These are phyloP conservation scores for Podospora didyma DNA, from an alignment of 495 filamentous ascomycete species.

Conservation along the genomic window DNA sequence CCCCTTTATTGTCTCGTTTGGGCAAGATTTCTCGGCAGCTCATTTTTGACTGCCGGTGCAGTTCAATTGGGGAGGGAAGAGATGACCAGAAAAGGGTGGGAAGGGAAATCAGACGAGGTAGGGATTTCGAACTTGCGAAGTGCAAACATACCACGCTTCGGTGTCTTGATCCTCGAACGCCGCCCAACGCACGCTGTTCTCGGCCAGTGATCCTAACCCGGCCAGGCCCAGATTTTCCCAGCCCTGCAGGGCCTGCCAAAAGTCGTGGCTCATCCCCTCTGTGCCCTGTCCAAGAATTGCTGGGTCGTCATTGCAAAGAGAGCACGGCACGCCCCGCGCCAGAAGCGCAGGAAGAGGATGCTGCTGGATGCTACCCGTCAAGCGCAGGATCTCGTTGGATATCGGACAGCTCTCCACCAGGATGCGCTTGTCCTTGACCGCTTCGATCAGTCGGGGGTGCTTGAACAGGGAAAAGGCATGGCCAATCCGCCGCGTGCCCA, in stretches of 20 bases:
- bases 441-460: constrained; percentile 82
- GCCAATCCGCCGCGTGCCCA: constrained; percentile 84
- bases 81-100: not conserved
- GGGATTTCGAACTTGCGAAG: constrained; percentile 2
- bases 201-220: constrained; percentile 77
- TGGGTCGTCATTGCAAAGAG: constrained; percentile 83
- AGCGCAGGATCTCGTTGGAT: constrained; percentile 67
- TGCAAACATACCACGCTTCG: constrained; percentile 54
- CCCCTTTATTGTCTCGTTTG: not conserved
- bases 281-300: constrained; percentile 73
- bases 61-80: not conserved
- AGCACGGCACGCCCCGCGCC: constrained; percentile 72
- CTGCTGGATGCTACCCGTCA: constrained; percentile 68
- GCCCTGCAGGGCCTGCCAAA: constrained; percentile 86
- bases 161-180: constrained; percentile 73
- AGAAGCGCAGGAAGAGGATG: constrained; percentile 83
- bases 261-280: constrained; percentile 79
- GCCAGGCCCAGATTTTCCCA: constrained; percentile 82
- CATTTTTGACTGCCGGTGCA: not conserved
- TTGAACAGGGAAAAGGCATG: constrained; percentile 86
- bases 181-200: constrained; percentile 90
- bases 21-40: not conserved
- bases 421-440: constrained; percentile 83
- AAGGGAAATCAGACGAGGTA: not conserved
- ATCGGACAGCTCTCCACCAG: constrained; percentile 84